A percentile compares a stretch with the other conserved stretches of the same genome.
phyloP scores from a whole-genome alignment of 441 rosid species.

The Aleurites moluccanus region DNA sequence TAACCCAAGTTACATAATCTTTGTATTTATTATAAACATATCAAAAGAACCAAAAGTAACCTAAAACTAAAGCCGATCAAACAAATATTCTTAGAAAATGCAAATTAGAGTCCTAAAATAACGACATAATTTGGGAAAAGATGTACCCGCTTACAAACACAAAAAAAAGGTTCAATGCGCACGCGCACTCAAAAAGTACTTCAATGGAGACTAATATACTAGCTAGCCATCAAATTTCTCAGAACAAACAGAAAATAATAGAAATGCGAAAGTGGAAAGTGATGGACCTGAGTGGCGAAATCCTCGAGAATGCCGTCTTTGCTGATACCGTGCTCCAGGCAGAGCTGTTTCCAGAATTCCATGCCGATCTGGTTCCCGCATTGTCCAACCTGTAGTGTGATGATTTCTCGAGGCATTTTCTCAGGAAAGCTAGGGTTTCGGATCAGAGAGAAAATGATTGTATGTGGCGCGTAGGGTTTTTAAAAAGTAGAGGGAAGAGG shows the following conservation, averaged over 20 bases:
- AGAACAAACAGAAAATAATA: background rate
- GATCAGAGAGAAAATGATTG: conserved; percentile 19
- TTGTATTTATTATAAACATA: background rate
- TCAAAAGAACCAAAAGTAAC: background rate
- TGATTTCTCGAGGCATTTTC: conserved; percentile 90
- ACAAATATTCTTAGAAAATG: background rate
- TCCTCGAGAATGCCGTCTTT: conserved; percentile 98
- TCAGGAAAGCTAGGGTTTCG: conserved; percentile 41
- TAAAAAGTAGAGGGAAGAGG: background rate
- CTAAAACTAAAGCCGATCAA: background rate
- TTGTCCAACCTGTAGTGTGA: conserved; percentile 97
- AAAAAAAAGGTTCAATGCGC: background rate
- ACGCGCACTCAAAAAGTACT: too few species aligned
- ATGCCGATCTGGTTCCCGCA: conserved; percentile 99
- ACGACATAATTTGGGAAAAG: background rate
- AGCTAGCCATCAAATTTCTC: background rate
- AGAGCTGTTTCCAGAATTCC: conserved; percentile 99
- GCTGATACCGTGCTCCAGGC: conserved; percentile 98
- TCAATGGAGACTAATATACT: background rate
- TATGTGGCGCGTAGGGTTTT: conserved; percentile 24
- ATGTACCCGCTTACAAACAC: background rate
- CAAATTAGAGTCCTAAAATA: background rate
- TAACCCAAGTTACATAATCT: background rate
- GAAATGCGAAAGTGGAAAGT: background rate
- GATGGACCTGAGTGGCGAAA: conserved; percentile 90